phyloP scores from a whole-genome alignment of 345 rosid genomes.

The Durio zibethinus region DNA sequence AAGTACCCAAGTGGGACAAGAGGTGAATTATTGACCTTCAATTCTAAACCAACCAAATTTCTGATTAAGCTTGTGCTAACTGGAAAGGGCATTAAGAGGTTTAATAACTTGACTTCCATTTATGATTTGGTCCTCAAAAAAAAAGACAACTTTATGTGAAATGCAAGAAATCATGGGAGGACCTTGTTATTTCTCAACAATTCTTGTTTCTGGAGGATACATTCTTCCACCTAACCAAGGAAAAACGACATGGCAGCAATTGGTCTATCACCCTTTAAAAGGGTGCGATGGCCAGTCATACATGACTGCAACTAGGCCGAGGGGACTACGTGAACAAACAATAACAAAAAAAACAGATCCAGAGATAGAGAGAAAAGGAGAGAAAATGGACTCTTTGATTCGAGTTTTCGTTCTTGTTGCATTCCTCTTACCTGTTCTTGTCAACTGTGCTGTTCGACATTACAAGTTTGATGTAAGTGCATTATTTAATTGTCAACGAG shows the following conservation, averaged over 20 bases:
- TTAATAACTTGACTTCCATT: not conserved
- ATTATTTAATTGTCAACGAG: not conserved
- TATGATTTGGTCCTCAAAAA: not conserved
- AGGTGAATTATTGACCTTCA: not conserved
- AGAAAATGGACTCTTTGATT: slow-evolving; percentile 34
- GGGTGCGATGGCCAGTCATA: slow-evolving; percentile 38
- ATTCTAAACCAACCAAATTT: not conserved
- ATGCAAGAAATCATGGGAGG: slow-evolving; percentile 29
- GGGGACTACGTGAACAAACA: slow-evolving; percentile 6
- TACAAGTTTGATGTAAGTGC: slow-evolving; percentile 71
- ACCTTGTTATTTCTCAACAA: slow-evolving; percentile 14
- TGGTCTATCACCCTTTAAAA: slow-evolving; percentile 40
- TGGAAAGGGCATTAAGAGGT: not conserved
- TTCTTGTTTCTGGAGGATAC: slow-evolving; percentile 51
- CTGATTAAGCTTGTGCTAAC: slow-evolving; percentile 6
- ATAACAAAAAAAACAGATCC: slow-evolving; percentile 10
- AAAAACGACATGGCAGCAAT: slow-evolving; percentile 63
- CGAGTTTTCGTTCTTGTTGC: slow-evolving; percentile 40
- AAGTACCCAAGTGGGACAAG: not conserved
- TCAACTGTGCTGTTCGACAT: slow-evolving; percentile 53
- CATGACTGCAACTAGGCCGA: slow-evolving; percentile 16
- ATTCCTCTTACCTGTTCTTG: slow-evolving; percentile 44
- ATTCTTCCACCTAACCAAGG: slow-evolving; percentile 46
- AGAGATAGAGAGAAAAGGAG: not conserved
- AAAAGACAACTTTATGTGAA: slow-evolving; percentile 39